phyloP scores from a whole-genome alignment of 495 filamentous ascomycete species.

The Aspergillus biplanus region DNA sequence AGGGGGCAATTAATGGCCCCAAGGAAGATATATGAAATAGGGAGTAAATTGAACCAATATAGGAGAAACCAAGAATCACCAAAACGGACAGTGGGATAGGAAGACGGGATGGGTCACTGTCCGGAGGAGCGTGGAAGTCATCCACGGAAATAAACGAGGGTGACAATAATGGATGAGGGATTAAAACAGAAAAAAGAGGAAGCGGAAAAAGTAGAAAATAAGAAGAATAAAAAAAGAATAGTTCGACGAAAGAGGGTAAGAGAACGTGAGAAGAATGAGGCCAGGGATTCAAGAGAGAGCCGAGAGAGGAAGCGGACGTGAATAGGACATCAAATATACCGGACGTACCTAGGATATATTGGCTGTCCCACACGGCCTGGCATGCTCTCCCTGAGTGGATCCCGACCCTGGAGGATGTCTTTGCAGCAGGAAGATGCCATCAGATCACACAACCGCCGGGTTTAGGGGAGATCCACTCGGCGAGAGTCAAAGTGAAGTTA shows the following conservation, averaged over 20 bases:
- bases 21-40: conserved; percentile 8
- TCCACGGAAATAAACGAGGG: conserved; percentile 5
- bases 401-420: conserved; percentile 18
- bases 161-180: conserved; percentile 3
- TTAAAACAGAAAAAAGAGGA: conserved; percentile 6
- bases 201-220: background rate
- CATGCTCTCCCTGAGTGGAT: conserved; percentile 27
- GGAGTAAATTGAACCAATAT: conserved; percentile 5
- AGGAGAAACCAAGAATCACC: conserved; percentile 5
- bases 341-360: conserved; percentile 17
- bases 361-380: conserved; percentile 28
- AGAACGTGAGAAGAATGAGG: conserved; percentile 22
- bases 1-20: conserved; percentile 11
- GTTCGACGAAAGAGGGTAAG: conserved; percentile 10
- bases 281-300: conserved; percentile 4
- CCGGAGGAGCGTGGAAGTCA: background rate
- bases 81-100: conserved; percentile 9
- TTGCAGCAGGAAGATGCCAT: conserved; percentile 23
- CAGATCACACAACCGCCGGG: conserved; percentile 24
- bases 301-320: conserved; percentile 4
- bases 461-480: conserved; percentile 17
- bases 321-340: conserved; percentile 19
- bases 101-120: conserved; percentile 1
- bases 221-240: conserved; percentile 7
- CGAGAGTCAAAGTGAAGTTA: conserved; percentile 6